phyloP scores from a whole-genome alignment of 176 grass and related monocot genomes.

The Zea luxurians region DNA sequence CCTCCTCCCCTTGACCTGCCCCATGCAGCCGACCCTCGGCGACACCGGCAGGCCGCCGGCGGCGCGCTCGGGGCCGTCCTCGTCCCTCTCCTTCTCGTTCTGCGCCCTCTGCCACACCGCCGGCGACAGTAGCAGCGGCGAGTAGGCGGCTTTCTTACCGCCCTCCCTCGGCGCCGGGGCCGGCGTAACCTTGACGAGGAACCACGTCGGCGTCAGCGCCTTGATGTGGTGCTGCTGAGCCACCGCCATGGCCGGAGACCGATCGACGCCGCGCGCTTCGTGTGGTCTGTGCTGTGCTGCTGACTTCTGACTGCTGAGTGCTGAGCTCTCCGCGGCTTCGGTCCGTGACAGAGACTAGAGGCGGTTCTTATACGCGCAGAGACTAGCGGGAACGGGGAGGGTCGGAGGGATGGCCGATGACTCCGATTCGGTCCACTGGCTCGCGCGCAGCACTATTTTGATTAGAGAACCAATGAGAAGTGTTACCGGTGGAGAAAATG shows the following conservation, averaged over 20 bases:
- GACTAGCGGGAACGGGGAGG: neutral
- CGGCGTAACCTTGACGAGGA: constrained; percentile 20
- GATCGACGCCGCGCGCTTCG: neutral
- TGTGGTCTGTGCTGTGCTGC: neutral
- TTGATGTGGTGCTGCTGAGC: constrained; percentile 30
- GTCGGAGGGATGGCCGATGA: neutral
- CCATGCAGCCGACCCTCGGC: constrained; percentile 56
- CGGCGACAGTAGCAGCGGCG: constrained; percentile 43
- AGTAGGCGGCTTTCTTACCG: constrained; percentile 4
- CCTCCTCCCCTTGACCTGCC: constrained; percentile 44
- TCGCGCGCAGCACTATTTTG: neutral
- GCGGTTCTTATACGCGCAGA: constrained; percentile 8
- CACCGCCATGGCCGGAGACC: neutral
- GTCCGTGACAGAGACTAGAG: neutral
- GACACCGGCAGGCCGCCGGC: constrained; percentile 20
- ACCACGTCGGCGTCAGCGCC: constrained; percentile 34
- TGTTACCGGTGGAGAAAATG: neutral
- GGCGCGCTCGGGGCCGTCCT: neutral
- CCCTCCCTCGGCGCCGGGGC: constrained; percentile 12
- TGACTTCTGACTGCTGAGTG: neutral
- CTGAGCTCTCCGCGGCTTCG: neutral
- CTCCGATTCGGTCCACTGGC: neutral
- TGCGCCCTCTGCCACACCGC: constrained; percentile 34
- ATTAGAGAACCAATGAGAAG: neutral
- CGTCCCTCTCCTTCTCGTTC: constrained; percentile 10